Evolutionary conservation across 2,329 filamentous ascomycete genomes (phyloP), one percentile per base, ranked within the genome.

Genomic region (Claviceps africana): DNA sequence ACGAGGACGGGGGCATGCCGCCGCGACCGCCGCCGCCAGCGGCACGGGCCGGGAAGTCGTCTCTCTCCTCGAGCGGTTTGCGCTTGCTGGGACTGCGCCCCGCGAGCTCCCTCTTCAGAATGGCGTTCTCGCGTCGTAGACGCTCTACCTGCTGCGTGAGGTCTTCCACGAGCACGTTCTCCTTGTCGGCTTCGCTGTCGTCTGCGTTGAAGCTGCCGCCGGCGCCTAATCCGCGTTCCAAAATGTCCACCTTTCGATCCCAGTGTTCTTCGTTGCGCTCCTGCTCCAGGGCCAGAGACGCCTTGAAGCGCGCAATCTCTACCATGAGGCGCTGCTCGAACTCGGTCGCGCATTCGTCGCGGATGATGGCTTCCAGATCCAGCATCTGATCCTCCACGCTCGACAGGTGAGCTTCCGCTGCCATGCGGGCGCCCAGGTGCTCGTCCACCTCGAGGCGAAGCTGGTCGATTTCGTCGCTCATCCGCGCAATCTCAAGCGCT

Each of bases 341-440:
- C 62, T 96, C 93, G 2, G 72, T 75, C 59, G 83, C 90, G 60
- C 90, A 91, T 59, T 97, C 91, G 62, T 96, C 91, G 22, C 93
- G 83, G 31, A 97, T 80, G 6, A 85, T 83, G 59, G 86, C 82
- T 64, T 98, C 93, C 13, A 95, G 72, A 50, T 83, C 79, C 4
- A 81, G 59, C 60, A 82, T 71, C 4, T 76, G 67, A 25, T 87
- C 81, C 44, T 87, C 79, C 68, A 86, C 82, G 3, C 81, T 81
- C 39, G 82, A 72, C 56, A 91, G 78, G 57, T 83, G 83, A 1
- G 83, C 77, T 62, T 96, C 89, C 3, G 85, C 81, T 37, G 86
- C 79, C 48, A 80, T 70, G 2, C 89, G 78, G 1, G 79, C 77
- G 45, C 85, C 78, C 15, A 82, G 78, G 65, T 95, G 88, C 46